Evolutionary conservation across 164 flowering plant species (phyloP).

Genomic region (Aristolochia fimbriata): DNA sequence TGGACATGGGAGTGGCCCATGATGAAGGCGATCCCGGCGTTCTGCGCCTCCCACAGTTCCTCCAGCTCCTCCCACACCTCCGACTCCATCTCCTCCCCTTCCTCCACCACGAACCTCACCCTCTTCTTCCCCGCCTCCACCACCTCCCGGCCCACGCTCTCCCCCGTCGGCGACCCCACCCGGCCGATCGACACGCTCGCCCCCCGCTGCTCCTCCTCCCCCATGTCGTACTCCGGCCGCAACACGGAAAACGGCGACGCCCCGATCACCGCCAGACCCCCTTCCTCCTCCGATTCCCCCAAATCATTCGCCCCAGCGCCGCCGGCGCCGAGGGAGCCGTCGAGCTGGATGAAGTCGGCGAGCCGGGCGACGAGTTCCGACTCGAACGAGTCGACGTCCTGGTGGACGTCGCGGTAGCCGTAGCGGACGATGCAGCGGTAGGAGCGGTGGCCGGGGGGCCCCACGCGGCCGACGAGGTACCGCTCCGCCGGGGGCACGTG

Average conservation of each 20-base stretch:
- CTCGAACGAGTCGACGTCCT: constrained; percentile 78
- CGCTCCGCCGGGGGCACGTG: constrained; percentile 66
- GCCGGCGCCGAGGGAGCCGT: constrained; percentile 20
- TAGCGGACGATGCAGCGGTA: constrained; percentile 87
- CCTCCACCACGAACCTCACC: constrained; percentile 55
- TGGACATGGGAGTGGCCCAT: constrained; percentile 76
- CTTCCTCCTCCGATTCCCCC: constrained; percentile 29
- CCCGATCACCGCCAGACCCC: constrained; percentile 57
- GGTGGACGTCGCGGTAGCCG: constrained; percentile 90
- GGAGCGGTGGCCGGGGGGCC: constrained; percentile 69
- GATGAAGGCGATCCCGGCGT: constrained; percentile 82
- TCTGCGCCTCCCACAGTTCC: constrained; percentile 53
- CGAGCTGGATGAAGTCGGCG: constrained; percentile 60
- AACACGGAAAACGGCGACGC: constrained; percentile 28
- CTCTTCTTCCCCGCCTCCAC: constrained; percentile 39
- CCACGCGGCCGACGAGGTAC: constrained; percentile 80
- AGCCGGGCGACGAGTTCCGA: constrained; percentile 52
- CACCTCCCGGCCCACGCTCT: constrained; percentile 44
- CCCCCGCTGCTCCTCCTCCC: constrained; percentile 45
- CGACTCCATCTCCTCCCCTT: constrained; percentile 12
- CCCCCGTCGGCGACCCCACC: constrained; percentile 40
- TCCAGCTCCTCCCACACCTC: constrained; percentile 48
- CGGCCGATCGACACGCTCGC: constrained; percentile 60
- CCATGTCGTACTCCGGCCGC: constrained; percentile 34
- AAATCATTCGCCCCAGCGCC: too few relatives aligned